Evolutionary conservation across 805 yeast genomes (phyloP).

Genomic region (Kuraishia hungarica): DNA sequence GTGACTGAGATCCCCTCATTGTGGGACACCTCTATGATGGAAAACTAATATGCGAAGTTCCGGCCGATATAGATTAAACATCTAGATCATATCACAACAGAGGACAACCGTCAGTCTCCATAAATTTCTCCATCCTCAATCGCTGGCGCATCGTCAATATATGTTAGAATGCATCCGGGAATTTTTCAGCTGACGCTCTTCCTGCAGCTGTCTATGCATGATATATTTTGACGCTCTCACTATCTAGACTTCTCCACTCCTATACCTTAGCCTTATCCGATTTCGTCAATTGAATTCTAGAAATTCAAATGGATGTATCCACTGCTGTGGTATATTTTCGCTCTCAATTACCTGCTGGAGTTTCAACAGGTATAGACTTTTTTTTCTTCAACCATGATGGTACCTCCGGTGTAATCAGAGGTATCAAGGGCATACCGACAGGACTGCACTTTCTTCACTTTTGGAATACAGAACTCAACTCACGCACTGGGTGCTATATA

Average conservation of each 20-base stretch:
- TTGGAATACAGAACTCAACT: slow-evolving; percentile 27
- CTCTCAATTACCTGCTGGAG: slow-evolving; percentile 6
- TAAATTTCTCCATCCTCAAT: not conserved
- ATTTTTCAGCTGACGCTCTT: not conserved
- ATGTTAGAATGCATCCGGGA: not conserved
- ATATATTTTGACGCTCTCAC: not conserved
- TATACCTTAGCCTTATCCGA: slow-evolving; percentile 7
- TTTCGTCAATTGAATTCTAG: not conserved
- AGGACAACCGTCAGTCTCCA: not conserved
- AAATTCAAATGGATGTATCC: not conserved
- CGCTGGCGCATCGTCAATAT: not conserved
- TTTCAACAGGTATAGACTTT: slow-evolving; percentile 16
- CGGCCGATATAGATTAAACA: no score
- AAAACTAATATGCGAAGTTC: not conserved
- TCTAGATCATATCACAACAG: not conserved
- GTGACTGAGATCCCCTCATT: not conserved
- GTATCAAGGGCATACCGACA: slow-evolving; percentile 39
- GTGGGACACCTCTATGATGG: not conserved
- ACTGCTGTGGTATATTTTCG: not conserved
- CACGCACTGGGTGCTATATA: slow-evolving; percentile 31
- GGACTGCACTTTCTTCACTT: slow-evolving; percentile 53
- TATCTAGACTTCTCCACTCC: slow-evolving; percentile 4
- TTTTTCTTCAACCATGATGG: slow-evolving; percentile 9
- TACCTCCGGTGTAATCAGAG: slow-evolving; percentile 18
- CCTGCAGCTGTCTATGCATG: not conserved